These are phyloP conservation scores for Didymella lethalis DNA, from an alignment of 2,329 filamentous ascomycete genomes.

Conservation along the genomic window DNA sequence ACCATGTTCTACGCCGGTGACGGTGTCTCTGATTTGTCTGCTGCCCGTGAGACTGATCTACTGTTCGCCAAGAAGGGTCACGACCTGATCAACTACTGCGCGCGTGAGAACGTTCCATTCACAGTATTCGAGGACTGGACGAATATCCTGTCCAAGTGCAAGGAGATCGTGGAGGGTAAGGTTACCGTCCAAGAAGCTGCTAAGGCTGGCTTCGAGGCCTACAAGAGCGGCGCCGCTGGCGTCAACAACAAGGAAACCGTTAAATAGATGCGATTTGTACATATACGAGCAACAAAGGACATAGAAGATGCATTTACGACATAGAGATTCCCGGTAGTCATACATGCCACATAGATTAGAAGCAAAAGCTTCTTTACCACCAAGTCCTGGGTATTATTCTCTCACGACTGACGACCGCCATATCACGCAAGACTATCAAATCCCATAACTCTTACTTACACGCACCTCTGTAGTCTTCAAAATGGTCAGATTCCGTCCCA, in stretches of 20 bases:
- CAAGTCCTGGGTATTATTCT: not conserved
- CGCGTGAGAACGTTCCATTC: slow-evolving; percentile 83
- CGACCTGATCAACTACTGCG: slow-evolving; percentile 87
- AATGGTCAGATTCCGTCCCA: not conserved
- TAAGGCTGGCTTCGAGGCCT: slow-evolving; percentile 57
- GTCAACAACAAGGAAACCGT: slow-evolving; percentile 27
- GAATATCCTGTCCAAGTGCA: slow-evolving; percentile 76
- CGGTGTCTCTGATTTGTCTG: slow-evolving; percentile 90
- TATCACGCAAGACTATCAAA: not conserved
- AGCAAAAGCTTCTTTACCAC: slow-evolving; percentile 1
- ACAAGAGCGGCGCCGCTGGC: slow-evolving; percentile 56
- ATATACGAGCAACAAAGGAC: slow-evolving; percentile 1
- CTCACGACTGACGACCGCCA: not conserved
- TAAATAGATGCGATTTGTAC: slow-evolving; percentile 25
- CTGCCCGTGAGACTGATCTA: slow-evolving; percentile 89
- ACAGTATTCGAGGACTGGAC: slow-evolving; percentile 87
- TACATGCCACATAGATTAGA: slow-evolving; percentile 26
- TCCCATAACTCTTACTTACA: slow-evolving; percentile 3
- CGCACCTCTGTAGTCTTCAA: slow-evolving; percentile 7
- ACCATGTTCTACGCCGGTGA: slow-evolving; percentile 95
- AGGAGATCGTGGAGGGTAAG: slow-evolving; percentile 77
- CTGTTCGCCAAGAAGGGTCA: slow-evolving; percentile 92
- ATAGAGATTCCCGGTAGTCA: slow-evolving; percentile 25
- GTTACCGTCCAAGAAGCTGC: slow-evolving; percentile 75
- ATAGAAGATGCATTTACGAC: slow-evolving; percentile 15